Conservation (phyloP, 371 early-diverging fungal species). For the Mortierella polycephala region DNA sequence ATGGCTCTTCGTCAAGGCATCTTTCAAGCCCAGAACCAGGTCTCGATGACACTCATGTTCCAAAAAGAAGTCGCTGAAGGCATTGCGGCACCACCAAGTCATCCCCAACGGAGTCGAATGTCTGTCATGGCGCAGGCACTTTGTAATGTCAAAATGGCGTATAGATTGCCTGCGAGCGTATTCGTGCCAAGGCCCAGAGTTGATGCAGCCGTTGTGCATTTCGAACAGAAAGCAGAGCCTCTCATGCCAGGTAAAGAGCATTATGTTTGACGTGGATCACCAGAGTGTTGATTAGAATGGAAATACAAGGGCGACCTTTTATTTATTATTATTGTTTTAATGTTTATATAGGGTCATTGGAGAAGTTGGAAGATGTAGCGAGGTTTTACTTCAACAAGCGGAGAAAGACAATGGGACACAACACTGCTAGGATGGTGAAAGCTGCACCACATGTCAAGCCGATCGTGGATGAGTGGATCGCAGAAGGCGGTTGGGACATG, state of each 20-base stretch:
- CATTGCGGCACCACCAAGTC: slow-evolving; percentile 67
- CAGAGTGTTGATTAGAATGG: background rate
- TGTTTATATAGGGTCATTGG: slow-evolving; percentile 50
- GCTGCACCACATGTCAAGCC: slow-evolving; percentile 21
- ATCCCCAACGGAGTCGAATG: slow-evolving; percentile 71
- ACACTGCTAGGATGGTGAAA: slow-evolving; percentile 57
- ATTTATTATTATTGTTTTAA: background rate
- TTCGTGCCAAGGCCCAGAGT: slow-evolving; percentile 85
- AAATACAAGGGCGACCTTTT: background rate
- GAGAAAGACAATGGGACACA: slow-evolving; percentile 78
- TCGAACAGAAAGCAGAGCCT: slow-evolving; percentile 62
- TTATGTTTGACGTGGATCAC: no score
- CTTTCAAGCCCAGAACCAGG: slow-evolving; percentile 60
- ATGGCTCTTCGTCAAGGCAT: slow-evolving; percentile 66
- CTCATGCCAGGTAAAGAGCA: slow-evolving; percentile 48
- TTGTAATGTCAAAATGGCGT: slow-evolving; percentile 72
- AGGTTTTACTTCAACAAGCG: slow-evolving; percentile 78
- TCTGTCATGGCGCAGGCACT: slow-evolving; percentile 81
- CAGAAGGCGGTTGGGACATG: slow-evolving; percentile 36
- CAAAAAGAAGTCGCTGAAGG: slow-evolving; percentile 86
- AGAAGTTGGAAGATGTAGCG: slow-evolving; percentile 69
- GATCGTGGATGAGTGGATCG: slow-evolving; percentile 37
- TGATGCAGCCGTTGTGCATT: slow-evolving; percentile 79
- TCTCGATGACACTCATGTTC: slow-evolving; percentile 87
- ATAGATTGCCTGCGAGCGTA: slow-evolving; percentile 68